Conservation (phyloP, 306 rosid genomes). For the Rosa chinensis region DNA sequence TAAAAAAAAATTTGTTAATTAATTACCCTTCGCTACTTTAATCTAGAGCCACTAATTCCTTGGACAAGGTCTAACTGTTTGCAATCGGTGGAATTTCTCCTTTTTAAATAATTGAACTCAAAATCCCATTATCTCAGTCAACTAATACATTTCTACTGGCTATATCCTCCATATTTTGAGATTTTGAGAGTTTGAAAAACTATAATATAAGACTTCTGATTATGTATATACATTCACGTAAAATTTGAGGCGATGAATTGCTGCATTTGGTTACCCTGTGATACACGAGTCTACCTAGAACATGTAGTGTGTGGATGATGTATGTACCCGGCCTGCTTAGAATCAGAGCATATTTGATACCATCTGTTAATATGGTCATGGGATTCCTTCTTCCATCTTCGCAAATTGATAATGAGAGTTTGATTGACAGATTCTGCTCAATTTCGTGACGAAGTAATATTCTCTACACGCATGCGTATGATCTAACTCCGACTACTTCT, state of each 20-base stretch:
- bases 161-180: neutral
- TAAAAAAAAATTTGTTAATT: neutral
- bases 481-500: neutral
- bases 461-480: neutral
- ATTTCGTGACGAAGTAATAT: neutral
- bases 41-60: constrained; percentile 1
- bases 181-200: neutral
- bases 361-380: neutral
- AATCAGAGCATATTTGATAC: constrained; percentile 9
- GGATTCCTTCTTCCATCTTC: neutral
- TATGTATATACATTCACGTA: neutral
- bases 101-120: neutral
- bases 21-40: neutral
- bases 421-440: constrained; percentile 2
- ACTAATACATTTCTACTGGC: neutral
- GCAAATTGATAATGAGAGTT: neutral
- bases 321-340: neutral
- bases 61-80: neutral
- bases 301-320: neutral
- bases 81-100: neutral
- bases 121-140: neutral
- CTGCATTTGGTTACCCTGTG: neutral
- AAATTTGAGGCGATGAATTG: neutral
- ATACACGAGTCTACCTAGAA: neutral
- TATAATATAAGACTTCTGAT: neutral